These are phyloP conservation scores for Aspergillus taichungensis DNA, from an alignment of 495 filamentous ascomycete genomes.

Conservation along the genomic window DNA sequence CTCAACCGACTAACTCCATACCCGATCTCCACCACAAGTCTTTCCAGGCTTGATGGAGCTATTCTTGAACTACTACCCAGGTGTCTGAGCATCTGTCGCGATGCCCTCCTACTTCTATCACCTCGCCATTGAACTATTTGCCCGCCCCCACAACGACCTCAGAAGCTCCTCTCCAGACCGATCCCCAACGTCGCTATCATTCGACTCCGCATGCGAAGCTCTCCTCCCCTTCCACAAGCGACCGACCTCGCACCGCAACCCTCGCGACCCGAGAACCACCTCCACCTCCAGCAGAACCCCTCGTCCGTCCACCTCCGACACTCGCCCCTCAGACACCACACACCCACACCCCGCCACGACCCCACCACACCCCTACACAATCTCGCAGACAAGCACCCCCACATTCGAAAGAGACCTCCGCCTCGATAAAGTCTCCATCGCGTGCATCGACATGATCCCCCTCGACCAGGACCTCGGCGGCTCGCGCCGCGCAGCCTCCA, in stretches of 20 bases:
- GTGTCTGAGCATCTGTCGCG: slow-evolving; percentile 28
- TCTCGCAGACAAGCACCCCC: slow-evolving; percentile 10
- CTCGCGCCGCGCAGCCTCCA: slow-evolving; percentile 5
- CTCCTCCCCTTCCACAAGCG: slow-evolving; percentile 33
- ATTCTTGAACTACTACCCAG: neutral
- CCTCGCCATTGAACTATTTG: slow-evolving; percentile 68
- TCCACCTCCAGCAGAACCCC: too few relatives aligned
- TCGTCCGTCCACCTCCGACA: neutral
- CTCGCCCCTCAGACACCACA: neutral
- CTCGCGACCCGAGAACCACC: slow-evolving; percentile 1
- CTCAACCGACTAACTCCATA: too few relatives aligned
- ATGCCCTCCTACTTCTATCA: slow-evolving; percentile 93
- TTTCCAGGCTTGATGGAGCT: neutral
- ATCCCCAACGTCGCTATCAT: slow-evolving; percentile 15
- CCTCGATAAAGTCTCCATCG: slow-evolving; percentile 52
- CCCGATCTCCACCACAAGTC: neutral
- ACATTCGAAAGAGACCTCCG: slow-evolving; percentile 47
- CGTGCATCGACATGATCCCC: slow-evolving; percentile 59
- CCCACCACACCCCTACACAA: slow-evolving; percentile 10
- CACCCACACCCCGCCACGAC: neutral
- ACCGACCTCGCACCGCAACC: slow-evolving; percentile 8
- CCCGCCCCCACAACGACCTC: slow-evolving; percentile 42
- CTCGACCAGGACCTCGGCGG: slow-evolving; percentile 13
- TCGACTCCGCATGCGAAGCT: slow-evolving; percentile 36
- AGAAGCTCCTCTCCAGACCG: slow-evolving; percentile 6